Evolutionary conservation across 139 green algal species (phyloP), one percentile per base, ranked within the genome.

Genomic region (Chlorella sp.): DNA sequence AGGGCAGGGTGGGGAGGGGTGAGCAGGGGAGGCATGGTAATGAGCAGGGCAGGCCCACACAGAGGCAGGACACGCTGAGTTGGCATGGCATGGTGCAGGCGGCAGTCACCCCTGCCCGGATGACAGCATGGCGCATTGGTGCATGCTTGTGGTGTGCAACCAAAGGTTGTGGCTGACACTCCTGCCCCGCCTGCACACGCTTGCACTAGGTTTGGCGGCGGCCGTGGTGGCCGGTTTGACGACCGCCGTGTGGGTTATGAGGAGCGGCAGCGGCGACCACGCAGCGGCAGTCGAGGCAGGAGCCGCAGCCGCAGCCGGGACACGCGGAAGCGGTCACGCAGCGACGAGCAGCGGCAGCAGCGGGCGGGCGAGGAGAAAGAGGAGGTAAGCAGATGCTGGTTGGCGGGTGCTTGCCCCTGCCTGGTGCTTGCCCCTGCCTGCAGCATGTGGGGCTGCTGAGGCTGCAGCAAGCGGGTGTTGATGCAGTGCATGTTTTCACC

Each of bases 291-390:
- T 24, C 48, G 48, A 24, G 18, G 88, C 24, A 48, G 37, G 14
- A 71, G 83, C 86, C 61, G 85, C 60, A 60, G 40, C 36, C 71
- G 78, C 36, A 83, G 75, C 37, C 36, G 48, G 26, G 68, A 85
- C 32, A 32, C 22, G 15, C 85, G 64, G 32, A 82, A 88, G 85
- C 89, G 83, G 48, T 71, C 76, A 1, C 84, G 84, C 83, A 87
- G 88, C 40, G 88, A 82, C 9, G 66, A 89, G 68, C 81, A 89
- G 39, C 71, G 90, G 24, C 78, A 89, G 34, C 83, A 90, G 30
- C 40, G 26, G 40, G 36, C 81, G 37, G 16, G 85, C 77, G 36
- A 89, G 34, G 22, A 89, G 61, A 80, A 90, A 69, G 60, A 89
- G 60, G 86, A 53, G 76, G 86, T 75, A 53, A 39, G 39, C 28